Conservation (phyloP, 2,329 filamentous ascomycete species). For the Aulographum hederae region DNA sequence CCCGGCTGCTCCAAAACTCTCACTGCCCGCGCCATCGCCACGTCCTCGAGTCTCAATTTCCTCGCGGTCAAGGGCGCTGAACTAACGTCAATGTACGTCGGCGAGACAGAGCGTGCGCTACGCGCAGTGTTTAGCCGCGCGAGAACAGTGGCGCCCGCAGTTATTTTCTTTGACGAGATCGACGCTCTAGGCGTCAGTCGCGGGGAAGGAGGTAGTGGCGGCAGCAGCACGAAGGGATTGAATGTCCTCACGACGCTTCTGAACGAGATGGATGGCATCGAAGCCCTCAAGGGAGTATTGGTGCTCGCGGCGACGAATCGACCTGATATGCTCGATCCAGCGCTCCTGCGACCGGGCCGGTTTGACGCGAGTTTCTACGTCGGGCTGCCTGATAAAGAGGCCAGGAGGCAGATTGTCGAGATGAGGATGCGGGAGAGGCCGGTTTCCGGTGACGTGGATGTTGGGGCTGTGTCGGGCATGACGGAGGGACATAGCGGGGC, state of each 20-base stretch:
- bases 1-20: conserved; percentile 92
- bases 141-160: conserved; percentile 67
- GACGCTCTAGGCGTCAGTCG: conserved; percentile 58
- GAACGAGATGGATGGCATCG: conserved; percentile 93
- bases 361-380: conserved; percentile 79
- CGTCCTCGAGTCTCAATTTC: conserved; percentile 82
- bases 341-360: conserved; percentile 67
- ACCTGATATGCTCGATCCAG: conserved; percentile 70
- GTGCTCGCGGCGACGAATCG: conserved; percentile 86
- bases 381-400: conserved; percentile 55
- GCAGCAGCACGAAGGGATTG: conserved; percentile 34
- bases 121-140: conserved; percentile 76
- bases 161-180: conserved; percentile 96
- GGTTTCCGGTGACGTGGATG: conserved; percentile 44
- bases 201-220: conserved; percentile 26
- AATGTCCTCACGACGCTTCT: conserved; percentile 80
- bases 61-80: conserved; percentile 88
- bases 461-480: conserved; percentile 39
- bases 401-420: conserved; percentile 57
- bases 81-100: conserved; percentile 91
- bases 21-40: conserved; percentile 77
- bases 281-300: conserved; percentile 63
- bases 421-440: conserved; percentile 46
- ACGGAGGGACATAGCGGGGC: conserved; percentile 38
- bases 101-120: conserved; percentile 75